Percentiles rank a stretch among this genome's conserved stretches.
phyloP scores from a whole-genome alignment of 2,329 filamentous ascomycete species.

The Alternaria sp. region DNA sequence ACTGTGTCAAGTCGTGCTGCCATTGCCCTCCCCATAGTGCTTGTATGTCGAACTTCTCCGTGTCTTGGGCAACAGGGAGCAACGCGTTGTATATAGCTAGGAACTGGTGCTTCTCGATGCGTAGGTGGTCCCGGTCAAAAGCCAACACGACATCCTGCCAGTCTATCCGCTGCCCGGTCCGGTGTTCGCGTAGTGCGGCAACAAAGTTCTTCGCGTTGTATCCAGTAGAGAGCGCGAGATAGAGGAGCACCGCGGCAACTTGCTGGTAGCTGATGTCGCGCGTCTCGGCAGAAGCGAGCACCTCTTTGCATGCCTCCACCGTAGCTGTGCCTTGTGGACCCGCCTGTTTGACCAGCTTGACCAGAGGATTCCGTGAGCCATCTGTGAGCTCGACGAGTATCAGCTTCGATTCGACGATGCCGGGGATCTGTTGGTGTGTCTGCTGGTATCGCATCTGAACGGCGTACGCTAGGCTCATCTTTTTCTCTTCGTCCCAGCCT shows the following conservation, averaged over 20 bases:
- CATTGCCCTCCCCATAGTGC: slow-evolving; percentile 88
- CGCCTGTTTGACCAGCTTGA: slow-evolving; percentile 72
- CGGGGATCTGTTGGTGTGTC: slow-evolving; percentile 70
- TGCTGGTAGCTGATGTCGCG: slow-evolving; percentile 81
- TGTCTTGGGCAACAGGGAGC: slow-evolving; percentile 71
- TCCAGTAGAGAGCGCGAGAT: slow-evolving; percentile 67
- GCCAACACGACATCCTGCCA: slow-evolving; percentile 76
- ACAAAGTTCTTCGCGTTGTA: slow-evolving; percentile 74
- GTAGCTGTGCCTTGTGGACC: slow-evolving; percentile 79
- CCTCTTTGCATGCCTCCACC: slow-evolving; percentile 72
- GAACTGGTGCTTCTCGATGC: slow-evolving; percentile 82
- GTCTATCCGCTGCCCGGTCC: slow-evolving; percentile 64
- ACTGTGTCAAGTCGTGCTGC: slow-evolving; percentile 84
- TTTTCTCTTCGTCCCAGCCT: slow-evolving; percentile 79
- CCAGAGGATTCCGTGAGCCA: slow-evolving; percentile 66
- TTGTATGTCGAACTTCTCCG: slow-evolving; percentile 80
- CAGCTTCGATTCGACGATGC: slow-evolving; percentile 73
- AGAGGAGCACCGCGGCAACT: slow-evolving; percentile 81
- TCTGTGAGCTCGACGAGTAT: slow-evolving; percentile 73
- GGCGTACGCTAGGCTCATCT: slow-evolving; percentile 72
- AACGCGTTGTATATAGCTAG: slow-evolving; percentile 81
- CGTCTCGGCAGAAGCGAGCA: slow-evolving; percentile 63
- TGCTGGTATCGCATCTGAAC: slow-evolving; percentile 69
- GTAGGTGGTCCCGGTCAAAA: slow-evolving; percentile 81
- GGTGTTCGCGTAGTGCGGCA: slow-evolving; percentile 64